Percentiles rank a stretch among this genome's conserved stretches.
Conservation (phyloP, 306 rosid species). For the Bauhinia variegata region DNA sequence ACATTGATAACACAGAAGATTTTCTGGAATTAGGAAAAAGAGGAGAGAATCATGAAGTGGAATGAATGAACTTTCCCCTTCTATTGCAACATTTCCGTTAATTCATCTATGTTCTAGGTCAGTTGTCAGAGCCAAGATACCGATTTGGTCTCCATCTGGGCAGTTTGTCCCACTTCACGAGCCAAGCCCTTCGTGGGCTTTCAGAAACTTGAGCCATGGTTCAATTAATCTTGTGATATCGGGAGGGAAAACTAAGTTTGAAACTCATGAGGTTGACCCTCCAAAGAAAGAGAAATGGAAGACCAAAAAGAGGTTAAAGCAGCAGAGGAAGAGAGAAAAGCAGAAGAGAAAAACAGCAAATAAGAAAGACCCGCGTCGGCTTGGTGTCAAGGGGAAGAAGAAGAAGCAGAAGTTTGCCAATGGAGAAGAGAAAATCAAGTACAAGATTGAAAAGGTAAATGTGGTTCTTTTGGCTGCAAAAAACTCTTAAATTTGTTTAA, state of each 20-base stretch:
- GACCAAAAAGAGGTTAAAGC: constrained; percentile 80
- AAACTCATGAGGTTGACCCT: constrained; percentile 64
- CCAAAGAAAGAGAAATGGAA: constrained; percentile 80
- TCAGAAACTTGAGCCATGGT: constrained; percentile 71
- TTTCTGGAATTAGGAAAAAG: not conserved
- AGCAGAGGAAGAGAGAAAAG: constrained; percentile 76
- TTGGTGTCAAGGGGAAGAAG: constrained; percentile 70
- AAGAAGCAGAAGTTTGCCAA: constrained; percentile 66
- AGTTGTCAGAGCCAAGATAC: constrained; percentile 39
- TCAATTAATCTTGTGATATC: constrained; percentile 72
- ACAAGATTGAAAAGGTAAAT: constrained; percentile 76
- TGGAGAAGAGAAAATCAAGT: constrained; percentile 74
- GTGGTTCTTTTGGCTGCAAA: constrained; percentile 12
- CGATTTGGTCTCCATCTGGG: constrained; percentile 33
- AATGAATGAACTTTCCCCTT: not conserved
- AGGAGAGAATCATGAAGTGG: not conserved
- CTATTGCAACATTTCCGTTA: not conserved
- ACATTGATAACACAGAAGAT: too few species aligned
- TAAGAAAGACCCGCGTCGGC: constrained; percentile 82
- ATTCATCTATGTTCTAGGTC: constrained; percentile 54
- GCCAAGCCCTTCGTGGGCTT: constrained; percentile 44
- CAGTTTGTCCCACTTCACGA: constrained; percentile 29
- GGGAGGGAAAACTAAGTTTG: constrained; percentile 81
- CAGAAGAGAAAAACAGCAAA: constrained; percentile 77
- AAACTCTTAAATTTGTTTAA: constrained; percentile 20